These are phyloP conservation scores for Amanita pallidorosea DNA, from an alignment of 768 basidiomycete genomes.

Conservation along the genomic window DNA sequence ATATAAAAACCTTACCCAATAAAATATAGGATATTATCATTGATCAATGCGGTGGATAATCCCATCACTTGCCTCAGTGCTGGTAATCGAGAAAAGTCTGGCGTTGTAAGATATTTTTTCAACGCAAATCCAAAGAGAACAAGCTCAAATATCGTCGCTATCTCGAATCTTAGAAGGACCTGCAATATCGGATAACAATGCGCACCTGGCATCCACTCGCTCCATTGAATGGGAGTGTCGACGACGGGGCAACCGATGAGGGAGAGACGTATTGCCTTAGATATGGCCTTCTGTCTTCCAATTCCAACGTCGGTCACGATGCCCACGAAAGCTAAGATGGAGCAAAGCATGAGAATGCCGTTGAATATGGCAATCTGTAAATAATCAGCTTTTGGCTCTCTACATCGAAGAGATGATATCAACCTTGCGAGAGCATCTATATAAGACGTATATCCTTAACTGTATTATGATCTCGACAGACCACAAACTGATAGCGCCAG, in stretches of 20 bases:
- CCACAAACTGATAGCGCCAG: slow-evolving; percentile 35
- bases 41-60: slow-evolving; percentile 24
- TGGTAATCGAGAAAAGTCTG: slow-evolving; percentile 10
- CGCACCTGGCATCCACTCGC: slow-evolving; percentile 33
- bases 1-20: slow-evolving; percentile 20
- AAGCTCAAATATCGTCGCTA: slow-evolving; percentile 30
- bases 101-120: slow-evolving; percentile 19
- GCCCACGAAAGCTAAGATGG: slow-evolving; percentile 30
- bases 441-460: slow-evolving; percentile 33
- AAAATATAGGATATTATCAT: slow-evolving; percentile 36
- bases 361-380: slow-evolving; percentile 28
- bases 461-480: slow-evolving; percentile 40
- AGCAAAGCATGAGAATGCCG: slow-evolving; percentile 24
- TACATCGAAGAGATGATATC: neutral
- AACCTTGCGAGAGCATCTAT: slow-evolving; percentile 22
- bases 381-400: neutral
- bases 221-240: slow-evolving; percentile 32
- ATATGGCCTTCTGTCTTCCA: slow-evolving; percentile 23
- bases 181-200: neutral
- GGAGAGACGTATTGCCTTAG: slow-evolving; percentile 22
- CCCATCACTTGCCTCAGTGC: slow-evolving; percentile 16
- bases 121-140: slow-evolving; percentile 30
- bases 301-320: slow-evolving; percentile 28
- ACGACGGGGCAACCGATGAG: slow-evolving; percentile 31
- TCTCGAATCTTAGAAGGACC: neutral